These are phyloP conservation scores for Globisporangium uncinulatum DNA, from an alignment of 352 stramenopile genomes.

Conservation along the genomic window DNA sequence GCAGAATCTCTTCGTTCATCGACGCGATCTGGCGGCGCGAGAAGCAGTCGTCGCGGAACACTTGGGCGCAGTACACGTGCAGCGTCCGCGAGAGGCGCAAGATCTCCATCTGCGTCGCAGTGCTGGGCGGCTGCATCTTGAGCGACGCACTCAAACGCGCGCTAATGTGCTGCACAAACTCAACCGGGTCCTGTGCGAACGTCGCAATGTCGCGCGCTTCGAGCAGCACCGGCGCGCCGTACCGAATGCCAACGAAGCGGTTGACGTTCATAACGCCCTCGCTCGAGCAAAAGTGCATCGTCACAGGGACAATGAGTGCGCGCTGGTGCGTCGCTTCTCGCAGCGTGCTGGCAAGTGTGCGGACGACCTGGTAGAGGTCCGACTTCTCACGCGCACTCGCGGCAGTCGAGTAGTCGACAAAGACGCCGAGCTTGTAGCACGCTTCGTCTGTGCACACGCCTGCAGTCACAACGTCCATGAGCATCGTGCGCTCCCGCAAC, in stretches of 20 bases:
- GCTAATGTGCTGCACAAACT: constrained; percentile 61
- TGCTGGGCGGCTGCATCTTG: constrained; percentile 50
- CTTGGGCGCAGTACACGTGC: constrained; percentile 65
- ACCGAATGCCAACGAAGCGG: constrained; percentile 51
- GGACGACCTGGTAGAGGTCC: constrained; percentile 46
- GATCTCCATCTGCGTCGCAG: constrained; percentile 60
- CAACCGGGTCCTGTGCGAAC: constrained; percentile 47
- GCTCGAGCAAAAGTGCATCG: constrained; percentile 55
- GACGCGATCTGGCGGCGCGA: constrained; percentile 63
- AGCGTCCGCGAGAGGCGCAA: constrained; percentile 58
- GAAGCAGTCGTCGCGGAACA: constrained; percentile 64
- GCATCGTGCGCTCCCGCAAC: constrained; percentile 35
- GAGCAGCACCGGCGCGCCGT: constrained; percentile 58
- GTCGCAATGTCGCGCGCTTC: constrained; percentile 50
- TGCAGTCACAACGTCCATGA: constrained; percentile 29
- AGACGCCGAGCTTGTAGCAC: constrained; percentile 56
- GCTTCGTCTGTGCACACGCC: constrained; percentile 34
- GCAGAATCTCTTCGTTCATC: constrained; percentile 77
- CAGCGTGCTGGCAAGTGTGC: constrained; percentile 42
- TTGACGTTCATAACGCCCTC: constrained; percentile 36
- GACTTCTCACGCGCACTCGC: constrained; percentile 22
- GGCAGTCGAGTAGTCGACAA: constrained; percentile 38
- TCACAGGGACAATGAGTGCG: constrained; percentile 54
- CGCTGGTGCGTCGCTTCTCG: constrained; percentile 29
- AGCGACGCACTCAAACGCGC: constrained; percentile 45